Conservation (phyloP, 2,329 filamentous ascomycete genomes). For the Ilyonectria destructans region DNA sequence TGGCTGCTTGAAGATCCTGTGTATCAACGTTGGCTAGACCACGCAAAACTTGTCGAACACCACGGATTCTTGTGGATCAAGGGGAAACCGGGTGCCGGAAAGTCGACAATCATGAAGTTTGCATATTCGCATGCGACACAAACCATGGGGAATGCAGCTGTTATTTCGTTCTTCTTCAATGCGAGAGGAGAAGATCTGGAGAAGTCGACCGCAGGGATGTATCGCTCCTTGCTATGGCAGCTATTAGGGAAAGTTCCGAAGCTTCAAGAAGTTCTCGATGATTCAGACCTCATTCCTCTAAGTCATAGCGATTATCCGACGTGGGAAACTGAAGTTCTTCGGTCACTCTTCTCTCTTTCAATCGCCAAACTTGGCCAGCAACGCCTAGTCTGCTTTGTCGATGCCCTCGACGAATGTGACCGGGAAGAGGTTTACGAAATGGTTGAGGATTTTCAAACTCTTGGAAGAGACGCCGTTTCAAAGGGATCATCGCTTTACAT, state of each 20-base stretch:
- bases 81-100: slow-evolving; percentile 64
- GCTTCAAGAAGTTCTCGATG: slow-evolving; percentile 15
- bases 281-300: background rate
- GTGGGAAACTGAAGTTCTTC: background rate
- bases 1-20: background rate
- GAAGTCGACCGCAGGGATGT: slow-evolving; percentile 26
- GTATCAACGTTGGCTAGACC: slow-evolving; percentile 15
- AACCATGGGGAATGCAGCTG: background rate
- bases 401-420: slow-evolving; percentile 65
- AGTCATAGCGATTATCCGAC: background rate
- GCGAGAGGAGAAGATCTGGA: slow-evolving; percentile 26
- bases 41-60: slow-evolving; percentile 45
- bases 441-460: slow-evolving; percentile 57
- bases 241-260: slow-evolving; percentile 3
- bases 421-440: slow-evolving; percentile 58
- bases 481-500: slow-evolving; percentile 45
- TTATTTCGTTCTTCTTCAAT: slow-evolving; percentile 34
- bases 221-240: slow-evolving; percentile 22
- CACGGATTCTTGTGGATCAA: slow-evolving; percentile 46
- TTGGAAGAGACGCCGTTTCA: slow-evolving; percentile 49
- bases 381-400: slow-evolving; percentile 47
- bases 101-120: slow-evolving; percentile 65
- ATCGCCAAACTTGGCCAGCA: slow-evolving; percentile 2
- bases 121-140: background rate
- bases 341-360: background rate